A percentile compares a stretch with the other conserved stretches of the same genome.
phyloP scores from a whole-genome alignment of 2,329 filamentous ascomycete species.

The Trichoderma semiorbis region DNA sequence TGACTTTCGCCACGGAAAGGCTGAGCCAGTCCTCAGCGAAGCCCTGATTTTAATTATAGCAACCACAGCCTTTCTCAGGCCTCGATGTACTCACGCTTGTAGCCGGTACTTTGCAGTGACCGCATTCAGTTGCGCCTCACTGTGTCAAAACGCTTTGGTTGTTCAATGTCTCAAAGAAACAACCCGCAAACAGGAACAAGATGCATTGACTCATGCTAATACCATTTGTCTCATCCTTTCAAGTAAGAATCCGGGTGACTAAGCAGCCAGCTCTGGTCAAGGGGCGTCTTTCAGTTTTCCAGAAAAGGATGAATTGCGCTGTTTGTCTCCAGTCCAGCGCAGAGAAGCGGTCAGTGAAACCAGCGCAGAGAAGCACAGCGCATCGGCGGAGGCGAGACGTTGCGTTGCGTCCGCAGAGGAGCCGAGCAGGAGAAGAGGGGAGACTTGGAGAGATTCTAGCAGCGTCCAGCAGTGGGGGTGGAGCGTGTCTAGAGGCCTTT shows the following conservation, averaged over 20 bases:
- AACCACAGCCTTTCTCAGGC: slow-evolving; percentile 11
- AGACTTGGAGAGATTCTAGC: neutral
- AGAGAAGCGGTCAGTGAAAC: slow-evolving; percentile 16
- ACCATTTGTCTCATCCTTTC: neutral
- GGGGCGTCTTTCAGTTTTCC: neutral
- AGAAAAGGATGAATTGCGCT: neutral
- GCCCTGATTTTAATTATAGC: slow-evolving; percentile 13
- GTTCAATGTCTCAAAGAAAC: neutral
- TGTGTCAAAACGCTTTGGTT: neutral
- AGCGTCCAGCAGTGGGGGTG: slow-evolving; percentile 13
- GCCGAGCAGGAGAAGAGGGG: neutral
- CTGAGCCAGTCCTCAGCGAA: slow-evolving; percentile 9
- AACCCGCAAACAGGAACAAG: neutral
- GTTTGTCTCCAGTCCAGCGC: slow-evolving; percentile 1
- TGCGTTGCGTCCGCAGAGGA: slow-evolving; percentile 12
- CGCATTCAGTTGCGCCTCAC: neutral
- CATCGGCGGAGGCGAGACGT: slow-evolving; percentile 1
- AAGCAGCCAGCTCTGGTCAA: neutral
- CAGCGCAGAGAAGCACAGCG: neutral
- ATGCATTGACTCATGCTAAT: neutral
- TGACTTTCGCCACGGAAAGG: slow-evolving; percentile 15
- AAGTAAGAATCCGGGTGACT: neutral
- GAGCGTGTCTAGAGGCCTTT: slow-evolving; percentile 9
- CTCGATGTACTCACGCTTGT: neutral
- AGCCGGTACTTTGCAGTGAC: slow-evolving; percentile 11